These are phyloP conservation scores for Citrus trifoliata DNA, from an alignment of 345 rosid genomes.

Conservation along the genomic window DNA sequence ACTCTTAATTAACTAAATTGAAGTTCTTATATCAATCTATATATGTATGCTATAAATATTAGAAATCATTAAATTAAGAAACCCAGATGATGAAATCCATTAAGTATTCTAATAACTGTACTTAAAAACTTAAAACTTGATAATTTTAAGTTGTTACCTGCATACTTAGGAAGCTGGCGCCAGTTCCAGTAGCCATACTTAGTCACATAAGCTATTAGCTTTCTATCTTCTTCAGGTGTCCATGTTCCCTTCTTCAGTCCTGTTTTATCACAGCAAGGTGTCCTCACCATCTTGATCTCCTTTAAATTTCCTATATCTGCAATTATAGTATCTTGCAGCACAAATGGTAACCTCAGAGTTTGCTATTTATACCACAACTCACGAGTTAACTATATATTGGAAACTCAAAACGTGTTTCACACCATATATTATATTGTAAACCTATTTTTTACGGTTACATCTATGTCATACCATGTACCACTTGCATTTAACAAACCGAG, in stretches of 20 bases:
- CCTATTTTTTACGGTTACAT: neutral
- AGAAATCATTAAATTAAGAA: too few relatives aligned
- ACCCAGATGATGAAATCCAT: too few relatives aligned
- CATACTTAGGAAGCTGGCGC: slow-evolving; percentile 59
- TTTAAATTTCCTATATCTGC: neutral
- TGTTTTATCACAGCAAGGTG: slow-evolving; percentile 39
- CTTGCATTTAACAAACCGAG: neutral
- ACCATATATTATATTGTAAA: neutral
- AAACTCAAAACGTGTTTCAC: slow-evolving; percentile 29
- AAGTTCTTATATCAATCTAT: neutral
- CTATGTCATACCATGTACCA: neutral
- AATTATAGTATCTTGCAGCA: neutral
- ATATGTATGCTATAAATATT: too few relatives aligned
- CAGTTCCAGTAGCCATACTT: slow-evolving; percentile 60
- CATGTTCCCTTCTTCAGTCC: slow-evolving; percentile 58
- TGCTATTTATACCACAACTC: slow-evolving; percentile 14
- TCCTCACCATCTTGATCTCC: slow-evolving; percentile 42
- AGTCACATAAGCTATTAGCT: slow-evolving; percentile 43
- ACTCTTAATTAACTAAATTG: neutral
- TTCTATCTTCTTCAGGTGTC: slow-evolving; percentile 61
- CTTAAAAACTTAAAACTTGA: neutral
- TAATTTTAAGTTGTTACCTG: slow-evolving; percentile 30
- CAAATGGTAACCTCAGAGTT: neutral
- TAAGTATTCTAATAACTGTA: neutral
- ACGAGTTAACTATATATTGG: neutral